A percentile compares a stretch with the other conserved stretches of the same genome.
Conservation (phyloP, 768 basidiomycete species). For the Serendipita sp. region DNA sequence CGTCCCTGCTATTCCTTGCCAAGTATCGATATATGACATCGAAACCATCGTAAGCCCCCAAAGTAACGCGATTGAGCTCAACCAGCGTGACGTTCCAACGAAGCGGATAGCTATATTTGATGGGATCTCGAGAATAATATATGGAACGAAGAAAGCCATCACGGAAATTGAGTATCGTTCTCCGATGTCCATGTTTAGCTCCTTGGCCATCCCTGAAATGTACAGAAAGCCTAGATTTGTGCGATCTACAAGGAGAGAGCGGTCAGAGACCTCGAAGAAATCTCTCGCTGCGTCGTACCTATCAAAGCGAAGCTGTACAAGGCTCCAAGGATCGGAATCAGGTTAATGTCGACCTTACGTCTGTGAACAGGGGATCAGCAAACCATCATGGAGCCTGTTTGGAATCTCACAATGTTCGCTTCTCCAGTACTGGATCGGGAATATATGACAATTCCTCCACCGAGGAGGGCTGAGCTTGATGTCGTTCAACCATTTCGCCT, state of each 20-base stretch:
- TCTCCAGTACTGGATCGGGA: neutral
- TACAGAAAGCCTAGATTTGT: neutral
- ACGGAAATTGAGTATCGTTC: neutral
- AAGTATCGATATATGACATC: neutral
- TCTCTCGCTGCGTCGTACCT: neutral
- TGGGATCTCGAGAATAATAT: neutral
- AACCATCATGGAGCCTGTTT: neutral
- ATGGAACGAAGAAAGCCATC: neutral
- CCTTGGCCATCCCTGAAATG: neutral
- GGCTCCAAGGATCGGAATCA: conserved; percentile 7
- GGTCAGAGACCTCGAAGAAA: neutral
- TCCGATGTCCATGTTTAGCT: neutral
- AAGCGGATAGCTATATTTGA: neutral
- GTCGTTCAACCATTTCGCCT: neutral
- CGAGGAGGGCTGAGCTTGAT: neutral
- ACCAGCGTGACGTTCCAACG: neutral
- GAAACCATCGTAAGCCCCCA: neutral
- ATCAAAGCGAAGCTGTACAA: conserved; percentile 8
- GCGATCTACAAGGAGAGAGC: neutral
- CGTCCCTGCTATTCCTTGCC: neutral
- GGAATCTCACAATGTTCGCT: neutral
- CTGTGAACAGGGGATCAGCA: neutral
- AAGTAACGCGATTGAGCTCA: neutral
- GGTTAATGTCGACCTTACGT: conserved; percentile 6
- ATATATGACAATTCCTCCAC: neutral